These are phyloP conservation scores for Xanthoparmelia taractica DNA, from an alignment of 495 filamentous ascomycete species.

Conservation along the genomic window DNA sequence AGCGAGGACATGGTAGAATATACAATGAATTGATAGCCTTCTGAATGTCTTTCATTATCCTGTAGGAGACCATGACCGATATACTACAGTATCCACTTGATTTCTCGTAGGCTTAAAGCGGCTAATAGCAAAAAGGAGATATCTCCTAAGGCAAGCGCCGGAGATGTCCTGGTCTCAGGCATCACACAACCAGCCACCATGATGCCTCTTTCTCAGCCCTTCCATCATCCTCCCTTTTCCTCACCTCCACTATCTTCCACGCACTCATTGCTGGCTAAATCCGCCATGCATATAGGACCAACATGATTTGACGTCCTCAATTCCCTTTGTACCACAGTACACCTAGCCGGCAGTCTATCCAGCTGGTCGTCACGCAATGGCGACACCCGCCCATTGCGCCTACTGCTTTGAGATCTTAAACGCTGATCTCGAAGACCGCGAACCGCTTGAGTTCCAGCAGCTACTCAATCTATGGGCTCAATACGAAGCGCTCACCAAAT, in stretches of 20 bases:
- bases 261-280: background rate
- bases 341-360: too few relatives aligned
- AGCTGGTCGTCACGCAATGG: constrained; percentile 49
- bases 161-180: background rate
- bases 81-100: too few relatives aligned
- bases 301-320: background rate
- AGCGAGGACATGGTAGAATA: background rate
- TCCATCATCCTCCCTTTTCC: background rate
- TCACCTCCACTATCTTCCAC: background rate
- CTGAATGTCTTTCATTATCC: background rate
- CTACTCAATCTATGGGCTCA: constrained; percentile 67
- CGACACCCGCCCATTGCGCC: constrained; percentile 72
- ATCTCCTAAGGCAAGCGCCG: background rate
- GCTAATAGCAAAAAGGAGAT: background rate
- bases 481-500: constrained; percentile 32
- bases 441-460: constrained; percentile 49
- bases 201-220: background rate
- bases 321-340: background rate
- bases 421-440: constrained; percentile 54
- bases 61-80: too few relatives aligned
- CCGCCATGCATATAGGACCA: background rate
- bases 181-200: background rate
- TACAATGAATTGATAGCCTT: background rate
- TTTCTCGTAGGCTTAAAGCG: too few relatives aligned
- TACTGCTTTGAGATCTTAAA: constrained; percentile 84